Conservation (phyloP, 1,139 yeast species). For the Kodamaea sp. region DNA sequence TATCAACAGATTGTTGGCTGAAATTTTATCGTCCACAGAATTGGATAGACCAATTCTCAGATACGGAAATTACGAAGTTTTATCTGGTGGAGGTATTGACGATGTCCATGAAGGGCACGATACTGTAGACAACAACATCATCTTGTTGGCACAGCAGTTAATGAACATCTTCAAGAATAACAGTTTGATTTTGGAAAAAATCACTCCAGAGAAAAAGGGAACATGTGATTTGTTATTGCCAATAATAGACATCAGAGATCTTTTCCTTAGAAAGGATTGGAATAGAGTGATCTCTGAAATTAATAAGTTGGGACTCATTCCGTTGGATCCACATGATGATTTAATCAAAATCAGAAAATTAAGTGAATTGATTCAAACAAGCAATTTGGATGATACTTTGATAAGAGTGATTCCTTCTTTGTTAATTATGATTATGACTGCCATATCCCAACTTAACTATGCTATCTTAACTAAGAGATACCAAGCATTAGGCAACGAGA, state of each 20-base stretch:
- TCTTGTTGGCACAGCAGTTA: constrained; percentile 60
- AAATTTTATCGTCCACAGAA: constrained; percentile 72
- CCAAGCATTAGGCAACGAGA: constrained; percentile 53
- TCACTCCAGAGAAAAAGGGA: constrained; percentile 52
- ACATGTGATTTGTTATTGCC: constrained; percentile 66
- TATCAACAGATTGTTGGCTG: constrained; percentile 78
- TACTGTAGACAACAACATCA: constrained; percentile 47
- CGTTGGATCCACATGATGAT: constrained; percentile 49
- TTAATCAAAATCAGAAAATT: constrained; percentile 37
- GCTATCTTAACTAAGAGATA: constrained; percentile 48
- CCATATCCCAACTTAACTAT: constrained; percentile 63
- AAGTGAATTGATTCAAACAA: constrained; percentile 44
- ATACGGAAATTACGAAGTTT: constrained; percentile 37
- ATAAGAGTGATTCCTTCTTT: constrained; percentile 80
- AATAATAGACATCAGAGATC: constrained; percentile 67
- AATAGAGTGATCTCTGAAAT: constrained; percentile 59
- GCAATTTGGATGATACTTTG: constrained; percentile 66
- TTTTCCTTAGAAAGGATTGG: constrained; percentile 61
- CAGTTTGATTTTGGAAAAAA: constrained; percentile 45
- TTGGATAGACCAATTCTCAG: constrained; percentile 60
- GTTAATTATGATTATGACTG: constrained; percentile 79
- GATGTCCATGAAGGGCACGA: constrained; percentile 16
- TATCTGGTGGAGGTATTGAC: constrained; percentile 20
- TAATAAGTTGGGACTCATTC: constrained; percentile 64
- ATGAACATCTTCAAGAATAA: constrained; percentile 55